Base-by-base conservation (phyloP, 2,329 filamentous ascomycete genomes). In the Ciborinia camelliae region DNA sequence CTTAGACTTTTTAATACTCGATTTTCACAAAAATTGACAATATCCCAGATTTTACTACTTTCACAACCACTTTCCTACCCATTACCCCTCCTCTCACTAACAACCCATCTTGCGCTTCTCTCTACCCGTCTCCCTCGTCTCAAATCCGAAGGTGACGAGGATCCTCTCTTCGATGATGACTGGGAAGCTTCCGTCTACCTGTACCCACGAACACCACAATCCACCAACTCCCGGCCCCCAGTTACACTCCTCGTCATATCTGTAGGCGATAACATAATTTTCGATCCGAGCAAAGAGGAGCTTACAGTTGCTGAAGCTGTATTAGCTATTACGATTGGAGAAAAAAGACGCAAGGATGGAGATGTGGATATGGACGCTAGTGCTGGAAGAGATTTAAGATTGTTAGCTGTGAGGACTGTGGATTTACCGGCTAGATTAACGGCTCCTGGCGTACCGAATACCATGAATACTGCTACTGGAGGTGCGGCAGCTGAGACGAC, bases 81-180 rank as follows among this genome's bases (percentile, higher is more conserved):
- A 0, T 87, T 98, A 9, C 94, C 94, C 1, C 85, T 99, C 14
- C 87, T 99, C 50, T 97, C 92, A 39, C 84, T 98, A 65, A 96
- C 95, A 26, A 94, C 91, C 55, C 93, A 99, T 76, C 88, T 99
- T 67, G 95, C 95, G 3, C 89, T 99, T 54, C 87, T 97, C 68
- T 88, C 91, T 37, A 94, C 95, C 8, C 88, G 90, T 68, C 82
- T 98, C 3, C 95, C 95, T 9, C 85, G 87, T 32, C 82, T 97
- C 60, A 91, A 91, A 75, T 97, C 93, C 1, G 90, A 96, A 76
- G 86, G 86, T 65, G 94, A 98, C 78, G 95, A 99, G 79, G 95
- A 99, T 72, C 95, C 95, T 15, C 88, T 97, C 75, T 99, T 99
- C 78, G 90, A 97, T 79, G 95, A 99, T 78, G 95, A 99, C 79